A percentile compares a stretch with the other conserved stretches of the same genome.
Conservation (phyloP, 2,329 filamentous ascomycete species). For the Trichoderma sp. region DNA sequence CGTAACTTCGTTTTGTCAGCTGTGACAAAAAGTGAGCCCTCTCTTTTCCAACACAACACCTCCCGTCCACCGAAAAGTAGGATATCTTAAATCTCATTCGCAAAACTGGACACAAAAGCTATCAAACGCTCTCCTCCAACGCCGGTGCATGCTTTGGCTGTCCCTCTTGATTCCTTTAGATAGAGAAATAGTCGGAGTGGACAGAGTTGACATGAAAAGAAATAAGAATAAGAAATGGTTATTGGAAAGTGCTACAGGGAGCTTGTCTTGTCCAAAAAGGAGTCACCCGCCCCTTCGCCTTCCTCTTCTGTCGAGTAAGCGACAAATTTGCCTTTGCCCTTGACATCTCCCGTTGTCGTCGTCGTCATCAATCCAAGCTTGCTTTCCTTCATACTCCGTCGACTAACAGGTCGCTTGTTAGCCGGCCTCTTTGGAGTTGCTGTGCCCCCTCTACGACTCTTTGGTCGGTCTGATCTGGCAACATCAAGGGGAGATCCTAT, state of each 20-base stretch:
- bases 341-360: constrained; percentile 38
- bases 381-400: constrained; percentile 49
- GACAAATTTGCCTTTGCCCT: constrained; percentile 56
- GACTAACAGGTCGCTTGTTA: constrained; percentile 44
- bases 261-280: constrained; percentile 44
- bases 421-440: constrained; percentile 37
- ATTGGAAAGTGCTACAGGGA: constrained; percentile 43
- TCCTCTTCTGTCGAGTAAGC: constrained; percentile 45
- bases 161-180: not conserved
- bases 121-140: constrained; percentile 26
- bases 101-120: constrained; percentile 10
- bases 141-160: constrained; percentile 16
- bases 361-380: constrained; percentile 35
- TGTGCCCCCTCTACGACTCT: constrained; percentile 37
- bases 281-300: constrained; percentile 40
- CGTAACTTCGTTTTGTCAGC: not conserved
- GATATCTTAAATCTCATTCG: not conserved
- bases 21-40: not conserved
- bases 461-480: constrained; percentile 40
- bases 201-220: not conserved
- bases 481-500: constrained; percentile 41
- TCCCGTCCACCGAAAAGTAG: not conserved
- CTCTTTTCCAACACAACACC: not conserved
- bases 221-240: not conserved
- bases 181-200: not conserved